Evolutionary conservation across 345 rosid species (phyloP).

Genomic region (Toxicodendron radicans): DNA sequence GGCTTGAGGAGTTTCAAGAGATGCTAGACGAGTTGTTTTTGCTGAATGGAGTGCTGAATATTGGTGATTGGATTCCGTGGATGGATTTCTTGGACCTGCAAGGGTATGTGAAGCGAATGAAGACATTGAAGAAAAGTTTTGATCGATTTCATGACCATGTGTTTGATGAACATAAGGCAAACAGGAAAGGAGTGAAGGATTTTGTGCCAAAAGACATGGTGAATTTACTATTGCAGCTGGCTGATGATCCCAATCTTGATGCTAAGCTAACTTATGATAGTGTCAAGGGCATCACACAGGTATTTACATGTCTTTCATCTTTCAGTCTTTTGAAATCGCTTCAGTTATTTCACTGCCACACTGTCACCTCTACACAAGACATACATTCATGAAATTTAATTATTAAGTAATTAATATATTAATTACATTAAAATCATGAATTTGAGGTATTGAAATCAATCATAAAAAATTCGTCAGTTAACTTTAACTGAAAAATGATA

Average conservation of each 20-base stretch:
- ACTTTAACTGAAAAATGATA: no score
- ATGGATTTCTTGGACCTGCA: conserved; percentile 27
- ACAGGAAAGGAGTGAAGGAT: background rate
- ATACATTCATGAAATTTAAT: no score
- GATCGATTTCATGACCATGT: conserved; percentile 27
- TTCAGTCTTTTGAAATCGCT: background rate
- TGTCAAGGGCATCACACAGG: conserved; percentile 27
- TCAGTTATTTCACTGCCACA: no score
- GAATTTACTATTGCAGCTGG: conserved; percentile 29
- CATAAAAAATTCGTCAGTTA: no score
- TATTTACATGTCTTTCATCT: background rate
- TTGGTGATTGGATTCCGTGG: conserved; percentile 40
- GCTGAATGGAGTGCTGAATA: conserved; percentile 24
- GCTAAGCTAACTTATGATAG: conserved; percentile 25
- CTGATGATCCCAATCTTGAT: conserved; percentile 34
- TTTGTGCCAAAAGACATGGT: conserved; percentile 33
- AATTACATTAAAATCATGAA: background rate
- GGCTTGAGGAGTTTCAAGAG: conserved; percentile 14
- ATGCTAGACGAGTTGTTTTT: conserved; percentile 25
- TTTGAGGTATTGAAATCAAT: no score
- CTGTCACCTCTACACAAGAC: no score
- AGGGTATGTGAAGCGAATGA: conserved; percentile 34
- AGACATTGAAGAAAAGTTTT: conserved; percentile 16
- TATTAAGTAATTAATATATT: no score
- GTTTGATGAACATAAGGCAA: conserved; percentile 22